Conservation (phyloP, 2,329 filamentous ascomycete species). For the Aaosphaeria pasadenensis region DNA sequence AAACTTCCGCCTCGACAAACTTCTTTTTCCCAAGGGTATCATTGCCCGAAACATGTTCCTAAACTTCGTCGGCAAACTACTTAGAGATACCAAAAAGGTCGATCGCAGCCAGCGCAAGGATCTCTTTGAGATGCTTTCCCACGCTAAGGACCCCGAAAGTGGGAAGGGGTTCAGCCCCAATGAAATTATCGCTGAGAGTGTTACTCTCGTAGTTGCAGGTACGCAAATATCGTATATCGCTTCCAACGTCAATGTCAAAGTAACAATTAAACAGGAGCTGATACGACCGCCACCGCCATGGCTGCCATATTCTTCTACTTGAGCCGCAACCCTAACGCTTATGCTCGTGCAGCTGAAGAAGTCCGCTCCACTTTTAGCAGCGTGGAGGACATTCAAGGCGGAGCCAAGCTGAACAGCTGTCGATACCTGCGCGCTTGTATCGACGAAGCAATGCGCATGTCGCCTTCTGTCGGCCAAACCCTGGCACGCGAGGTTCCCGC, state of each 20-base stretch:
- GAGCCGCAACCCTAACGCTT: conserved; percentile 1
- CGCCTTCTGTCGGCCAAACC: conserved; percentile 16
- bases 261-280: conserved; percentile 9
- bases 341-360: conserved; percentile 6
- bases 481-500: conserved; percentile 18
- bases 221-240: not conserved
- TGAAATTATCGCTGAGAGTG: conserved; percentile 38
- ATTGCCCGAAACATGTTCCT: conserved; percentile 14
- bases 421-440: conserved; percentile 29
- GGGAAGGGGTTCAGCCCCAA: conserved; percentile 28
- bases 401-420: conserved; percentile 11
- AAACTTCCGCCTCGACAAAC: conserved; percentile 21
- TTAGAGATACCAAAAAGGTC: conserved; percentile 9
- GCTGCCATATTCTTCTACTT: conserved; percentile 11
- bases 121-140: conserved; percentile 40
- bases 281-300: conserved; percentile 8
- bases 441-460: conserved; percentile 31
- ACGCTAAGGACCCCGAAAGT: conserved; percentile 41
- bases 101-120: conserved; percentile 18
- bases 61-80: conserved; percentile 11
- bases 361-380: conserved; percentile 6
- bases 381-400: not conserved
- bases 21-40: conserved; percentile 31
- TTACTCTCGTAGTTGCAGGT: conserved; percentile 42
- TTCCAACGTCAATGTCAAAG: conserved; percentile 2